Percentiles rank a stretch among this genome's conserved stretches.
These are phyloP conservation scores for Crucibulum laeve DNA, from an alignment of 768 basidiomycete genomes.

Conservation along the genomic window DNA sequence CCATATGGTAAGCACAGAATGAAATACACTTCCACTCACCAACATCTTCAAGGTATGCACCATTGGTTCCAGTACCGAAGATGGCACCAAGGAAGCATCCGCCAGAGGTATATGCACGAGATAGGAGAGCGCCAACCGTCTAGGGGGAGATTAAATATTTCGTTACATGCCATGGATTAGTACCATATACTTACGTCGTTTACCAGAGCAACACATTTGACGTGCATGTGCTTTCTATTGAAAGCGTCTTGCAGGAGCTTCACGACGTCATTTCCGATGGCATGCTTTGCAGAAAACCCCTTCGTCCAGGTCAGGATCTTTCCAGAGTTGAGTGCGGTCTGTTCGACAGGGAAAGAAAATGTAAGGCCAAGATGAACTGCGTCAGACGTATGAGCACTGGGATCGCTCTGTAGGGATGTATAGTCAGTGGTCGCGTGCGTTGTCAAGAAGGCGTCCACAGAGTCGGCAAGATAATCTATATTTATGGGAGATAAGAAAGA, in stretches of 20 bases:
- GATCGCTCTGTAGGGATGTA: slow-evolving; percentile 17
- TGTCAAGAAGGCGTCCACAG: slow-evolving; percentile 92
- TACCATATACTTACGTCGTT: slow-evolving; percentile 79
- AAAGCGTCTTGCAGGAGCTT: slow-evolving; percentile 89
- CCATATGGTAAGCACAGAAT: not conserved
- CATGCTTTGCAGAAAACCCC: slow-evolving; percentile 90
- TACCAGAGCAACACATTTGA: slow-evolving; percentile 87
- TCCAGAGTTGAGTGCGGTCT: slow-evolving; percentile 87
- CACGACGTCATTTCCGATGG: slow-evolving; percentile 86
- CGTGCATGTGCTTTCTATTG: slow-evolving; percentile 87
- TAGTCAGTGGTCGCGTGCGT: slow-evolving; percentile 44
- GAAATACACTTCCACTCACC: slow-evolving; percentile 22
- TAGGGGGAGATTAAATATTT: slow-evolving; percentile 19
- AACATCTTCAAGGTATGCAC: slow-evolving; percentile 91
- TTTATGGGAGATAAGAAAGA: slow-evolving; percentile 5
- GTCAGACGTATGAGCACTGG: slow-evolving; percentile 19
- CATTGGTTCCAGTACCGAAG: slow-evolving; percentile 98
- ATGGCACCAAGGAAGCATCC: slow-evolving; percentile 88
- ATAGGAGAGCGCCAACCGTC: slow-evolving; percentile 95
- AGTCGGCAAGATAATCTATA: slow-evolving; percentile 95
- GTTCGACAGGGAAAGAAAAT: slow-evolving; percentile 97
- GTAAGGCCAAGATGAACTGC: slow-evolving; percentile 77
- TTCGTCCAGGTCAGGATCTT: slow-evolving; percentile 95
- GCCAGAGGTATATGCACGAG: slow-evolving; percentile 90
- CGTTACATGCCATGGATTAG: not conserved